Evolutionary conservation across 768 basidiomycete genomes (phyloP).

Genomic region (Coprinopsis strossmayeri): DNA sequence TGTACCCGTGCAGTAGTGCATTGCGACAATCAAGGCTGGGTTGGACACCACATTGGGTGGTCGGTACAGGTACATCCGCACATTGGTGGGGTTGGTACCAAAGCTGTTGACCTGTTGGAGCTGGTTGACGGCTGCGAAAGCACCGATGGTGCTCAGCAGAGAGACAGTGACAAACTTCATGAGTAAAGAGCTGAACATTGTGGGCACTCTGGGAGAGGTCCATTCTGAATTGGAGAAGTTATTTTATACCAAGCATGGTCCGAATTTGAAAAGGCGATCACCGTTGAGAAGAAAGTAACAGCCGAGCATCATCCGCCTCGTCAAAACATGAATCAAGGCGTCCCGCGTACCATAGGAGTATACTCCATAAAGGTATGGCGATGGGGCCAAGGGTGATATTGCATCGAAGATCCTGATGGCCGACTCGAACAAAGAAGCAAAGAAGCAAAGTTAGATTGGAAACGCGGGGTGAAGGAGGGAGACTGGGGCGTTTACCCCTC

Average conservation of each 20-base stretch:
- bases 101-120: constrained; percentile 39
- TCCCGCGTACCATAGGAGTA: not conserved
- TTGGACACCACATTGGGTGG: constrained; percentile 29
- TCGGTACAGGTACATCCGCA: constrained; percentile 40
- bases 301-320: constrained; percentile 1
- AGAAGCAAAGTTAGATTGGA: not conserved
- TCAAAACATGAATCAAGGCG: not conserved
- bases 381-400: not conserved
- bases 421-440: not conserved
- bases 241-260: not conserved
- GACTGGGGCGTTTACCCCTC: not conserved
- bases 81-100: constrained; percentile 47
- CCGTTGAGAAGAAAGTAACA: not conserved
- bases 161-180: constrained; percentile 1
- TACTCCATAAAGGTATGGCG: not conserved
- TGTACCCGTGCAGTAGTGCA: constrained; percentile 46
- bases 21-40: constrained; percentile 45
- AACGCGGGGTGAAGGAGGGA: not conserved
- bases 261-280: not conserved
- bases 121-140: constrained; percentile 18
- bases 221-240: not conserved
- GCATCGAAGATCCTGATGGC: no score
- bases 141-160: not conserved
- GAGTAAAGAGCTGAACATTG: not conserved
- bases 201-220: not conserved